These are phyloP conservation scores for Mycosphaerella arachidis DNA, from an alignment of 2,329 filamentous ascomycete species.

Conservation along the genomic window DNA sequence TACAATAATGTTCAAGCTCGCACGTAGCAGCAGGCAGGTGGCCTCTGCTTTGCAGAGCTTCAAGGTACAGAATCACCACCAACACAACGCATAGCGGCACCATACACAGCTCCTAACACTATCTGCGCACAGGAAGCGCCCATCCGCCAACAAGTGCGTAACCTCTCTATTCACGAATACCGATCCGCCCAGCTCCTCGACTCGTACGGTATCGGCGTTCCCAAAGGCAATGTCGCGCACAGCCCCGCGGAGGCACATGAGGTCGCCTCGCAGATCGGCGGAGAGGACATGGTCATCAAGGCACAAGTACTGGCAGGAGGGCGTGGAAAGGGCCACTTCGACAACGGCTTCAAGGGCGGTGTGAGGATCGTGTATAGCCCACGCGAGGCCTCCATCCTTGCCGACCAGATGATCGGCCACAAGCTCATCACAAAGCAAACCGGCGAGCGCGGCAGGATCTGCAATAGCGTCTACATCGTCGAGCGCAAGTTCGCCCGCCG, in stretches of 20 bases:
- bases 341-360: conserved; percentile 98
- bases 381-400: conserved; percentile 93
- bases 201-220: conserved; percentile 88
- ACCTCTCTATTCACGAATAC: conserved; percentile 97
- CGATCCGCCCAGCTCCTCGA: conserved; percentile 88
- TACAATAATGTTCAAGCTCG: conserved; percentile 74
- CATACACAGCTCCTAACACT: conserved; percentile 19
- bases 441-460: conserved; percentile 84
- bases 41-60: conserved; percentile 73
- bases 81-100: neutral
- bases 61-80: conserved; percentile 51
- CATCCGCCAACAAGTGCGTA: conserved; percentile 71
- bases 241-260: conserved; percentile 82
- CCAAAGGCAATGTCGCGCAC: conserved; percentile 81
- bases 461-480: conserved; percentile 97
- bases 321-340: conserved; percentile 94
- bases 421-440: conserved; percentile 99
- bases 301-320: conserved; percentile 97
- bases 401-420: conserved; percentile 98
- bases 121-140: conserved; percentile 50
- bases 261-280: conserved; percentile 82
- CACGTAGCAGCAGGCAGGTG: conserved; percentile 69
- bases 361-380: conserved; percentile 98
- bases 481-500: conserved; percentile 99
- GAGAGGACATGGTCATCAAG: conserved; percentile 99